A percentile compares a stretch with the other conserved stretches of the same genome.
These are phyloP conservation scores for Aspergillus sp. DNA, from an alignment of 2,329 filamentous ascomycete genomes.

Conservation along the genomic window DNA sequence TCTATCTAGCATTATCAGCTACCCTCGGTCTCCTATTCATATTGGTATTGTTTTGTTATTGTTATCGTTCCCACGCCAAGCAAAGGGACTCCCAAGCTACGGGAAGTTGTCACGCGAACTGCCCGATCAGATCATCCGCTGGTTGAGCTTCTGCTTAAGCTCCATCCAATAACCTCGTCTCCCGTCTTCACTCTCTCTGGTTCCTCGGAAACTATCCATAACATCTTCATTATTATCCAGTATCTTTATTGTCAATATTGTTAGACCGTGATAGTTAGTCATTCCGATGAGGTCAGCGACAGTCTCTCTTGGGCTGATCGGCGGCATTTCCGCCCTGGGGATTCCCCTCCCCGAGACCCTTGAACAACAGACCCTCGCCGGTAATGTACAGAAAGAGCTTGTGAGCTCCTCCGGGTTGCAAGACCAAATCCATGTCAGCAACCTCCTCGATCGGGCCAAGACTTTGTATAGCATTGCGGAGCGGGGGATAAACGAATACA, in stretches of 20 bases:
- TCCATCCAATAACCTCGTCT: slow-evolving; percentile 1
- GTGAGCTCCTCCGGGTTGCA: slow-evolving; percentile 48
- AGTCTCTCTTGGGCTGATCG: slow-evolving; percentile 8
- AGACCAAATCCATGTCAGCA: slow-evolving; percentile 54
- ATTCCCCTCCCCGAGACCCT: slow-evolving; percentile 2
- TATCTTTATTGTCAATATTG: not conserved
- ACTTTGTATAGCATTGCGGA: slow-evolving; percentile 64
- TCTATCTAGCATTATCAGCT: not conserved
- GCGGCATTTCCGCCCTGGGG: slow-evolving; percentile 9
- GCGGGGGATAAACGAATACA: slow-evolving; percentile 59
- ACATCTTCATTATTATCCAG: not conserved
- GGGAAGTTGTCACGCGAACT: not conserved
- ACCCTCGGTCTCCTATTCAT: not conserved
- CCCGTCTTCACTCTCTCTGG: not conserved
- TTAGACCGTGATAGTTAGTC: not conserved
- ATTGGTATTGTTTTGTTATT: not conserved
- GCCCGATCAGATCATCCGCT: not conserved
- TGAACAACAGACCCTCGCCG: slow-evolving; percentile 4
- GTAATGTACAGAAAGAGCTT: slow-evolving; percentile 23
- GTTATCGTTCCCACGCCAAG: not conserved
- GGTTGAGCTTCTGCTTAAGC: not conserved
- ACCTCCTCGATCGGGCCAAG: slow-evolving; percentile 59
- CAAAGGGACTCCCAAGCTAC: too few species aligned
- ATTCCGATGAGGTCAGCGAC: slow-evolving; percentile 3
- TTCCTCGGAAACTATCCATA: not conserved